phyloP scores from a whole-genome alignment of 2,329 filamentous ascomycete species.

The Microsporum ferrugineum region DNA sequence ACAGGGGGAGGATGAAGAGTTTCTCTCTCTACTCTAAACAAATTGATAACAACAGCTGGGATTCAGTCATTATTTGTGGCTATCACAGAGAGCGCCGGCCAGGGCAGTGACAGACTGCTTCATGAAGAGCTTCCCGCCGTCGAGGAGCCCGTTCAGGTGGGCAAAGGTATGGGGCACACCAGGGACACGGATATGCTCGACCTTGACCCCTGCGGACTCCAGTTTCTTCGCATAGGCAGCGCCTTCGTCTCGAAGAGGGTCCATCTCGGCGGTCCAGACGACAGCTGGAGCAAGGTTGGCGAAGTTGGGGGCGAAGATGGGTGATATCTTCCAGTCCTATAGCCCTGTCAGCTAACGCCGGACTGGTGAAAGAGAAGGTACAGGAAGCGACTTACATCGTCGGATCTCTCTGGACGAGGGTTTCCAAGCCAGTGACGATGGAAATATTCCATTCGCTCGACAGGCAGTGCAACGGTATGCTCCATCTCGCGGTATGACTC shows the following conservation, averaged over 20 bases:
- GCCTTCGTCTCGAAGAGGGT: slow-evolving; percentile 33
- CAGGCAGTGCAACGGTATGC: slow-evolving; percentile 26
- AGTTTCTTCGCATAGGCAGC: slow-evolving; percentile 31
- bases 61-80: neutral
- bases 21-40: neutral
- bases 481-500: slow-evolving; percentile 32
- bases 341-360: neutral
- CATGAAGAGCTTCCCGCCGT: slow-evolving; percentile 21
- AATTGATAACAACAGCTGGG: too few relatives aligned
- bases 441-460: slow-evolving; percentile 31
- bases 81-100: slow-evolving; percentile 16
- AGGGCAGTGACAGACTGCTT: slow-evolving; percentile 21
- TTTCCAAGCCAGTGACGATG: slow-evolving; percentile 30
- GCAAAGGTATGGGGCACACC: slow-evolving; percentile 28
- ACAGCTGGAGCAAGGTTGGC: slow-evolving; percentile 29
- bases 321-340: slow-evolving; percentile 34
- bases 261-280: slow-evolving; percentile 32
- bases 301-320: slow-evolving; percentile 29
- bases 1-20: neutral
- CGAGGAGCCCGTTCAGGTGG: slow-evolving; percentile 23
- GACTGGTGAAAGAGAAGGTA: neutral
- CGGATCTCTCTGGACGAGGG: slow-evolving; percentile 25
- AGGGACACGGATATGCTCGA: slow-evolving; percentile 22
- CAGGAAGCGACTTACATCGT: slow-evolving; percentile 22
- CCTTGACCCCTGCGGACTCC: slow-evolving; percentile 25